Conservation (phyloP, 1,139 yeast genomes). For the Scheffersomyces lignicola region DNA sequence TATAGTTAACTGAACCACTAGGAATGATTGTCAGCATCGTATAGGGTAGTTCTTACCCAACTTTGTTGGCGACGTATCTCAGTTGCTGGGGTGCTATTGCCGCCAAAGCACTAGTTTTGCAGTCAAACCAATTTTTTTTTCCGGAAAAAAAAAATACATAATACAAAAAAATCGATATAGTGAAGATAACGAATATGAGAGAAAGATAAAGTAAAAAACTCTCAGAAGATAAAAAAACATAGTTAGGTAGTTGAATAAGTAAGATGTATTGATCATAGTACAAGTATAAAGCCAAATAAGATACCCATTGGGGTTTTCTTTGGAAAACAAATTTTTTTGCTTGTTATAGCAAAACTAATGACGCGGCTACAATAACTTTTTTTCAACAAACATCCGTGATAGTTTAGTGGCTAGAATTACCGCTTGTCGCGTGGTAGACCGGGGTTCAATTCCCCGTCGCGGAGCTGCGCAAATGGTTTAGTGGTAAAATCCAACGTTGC, state of each 20-base stretch:
- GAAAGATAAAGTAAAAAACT: too few species aligned
- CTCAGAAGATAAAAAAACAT: too few species aligned
- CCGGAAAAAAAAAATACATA: not conserved
- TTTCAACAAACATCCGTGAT: slow-evolving; percentile 29
- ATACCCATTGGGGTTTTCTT: too few species aligned
- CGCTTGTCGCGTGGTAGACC: slow-evolving; percentile 62
- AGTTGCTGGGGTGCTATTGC: slow-evolving; percentile 5
- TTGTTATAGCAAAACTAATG: not conserved
- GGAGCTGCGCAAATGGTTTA: slow-evolving; percentile 33
- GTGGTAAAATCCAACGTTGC: slow-evolving; percentile 12
- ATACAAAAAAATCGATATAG: not conserved
- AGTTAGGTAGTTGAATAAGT: too few species aligned
- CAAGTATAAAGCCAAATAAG: too few species aligned
- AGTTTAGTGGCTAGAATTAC: slow-evolving; percentile 50
- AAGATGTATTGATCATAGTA: too few species aligned
- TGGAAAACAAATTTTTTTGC: not conserved
- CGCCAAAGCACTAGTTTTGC: slow-evolving; percentile 5
- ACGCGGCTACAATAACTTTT: not conserved
- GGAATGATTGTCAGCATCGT: slow-evolving; percentile 21
- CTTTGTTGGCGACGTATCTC: too few species aligned
- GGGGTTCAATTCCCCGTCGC: slow-evolving; percentile 72
- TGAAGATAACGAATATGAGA: too few species aligned
- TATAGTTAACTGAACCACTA: slow-evolving; percentile 22
- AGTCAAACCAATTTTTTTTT: not conserved
- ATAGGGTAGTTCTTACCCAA: too few species aligned